These are phyloP conservation scores for Blastobotrys americana DNA, from an alignment of 805 yeast species.

Conservation along the genomic window DNA sequence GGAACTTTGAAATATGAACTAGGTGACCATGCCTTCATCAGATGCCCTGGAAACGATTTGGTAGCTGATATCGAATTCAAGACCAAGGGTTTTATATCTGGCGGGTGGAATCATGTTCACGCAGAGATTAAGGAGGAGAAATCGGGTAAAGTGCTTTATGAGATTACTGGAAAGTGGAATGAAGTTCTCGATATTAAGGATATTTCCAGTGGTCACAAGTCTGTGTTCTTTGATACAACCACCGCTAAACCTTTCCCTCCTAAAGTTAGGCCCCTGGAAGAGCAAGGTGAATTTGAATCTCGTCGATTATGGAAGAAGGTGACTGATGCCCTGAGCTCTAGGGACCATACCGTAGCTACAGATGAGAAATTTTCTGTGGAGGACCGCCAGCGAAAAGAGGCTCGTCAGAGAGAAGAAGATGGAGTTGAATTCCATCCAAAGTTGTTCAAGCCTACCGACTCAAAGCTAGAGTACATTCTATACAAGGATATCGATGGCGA, in stretches of 20 bases:
- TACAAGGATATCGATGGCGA: constrained; percentile 55
- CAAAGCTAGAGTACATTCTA: constrained; percentile 53
- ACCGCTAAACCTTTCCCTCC: constrained; percentile 52
- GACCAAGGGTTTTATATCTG: constrained; percentile 88
- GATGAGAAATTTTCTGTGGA: constrained; percentile 83
- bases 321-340: constrained; percentile 64
- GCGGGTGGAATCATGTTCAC: constrained; percentile 82
- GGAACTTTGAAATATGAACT: constrained; percentile 86
- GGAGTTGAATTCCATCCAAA: constrained; percentile 78
- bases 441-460: constrained; percentile 48
- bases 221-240: constrained; percentile 54
- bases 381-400: constrained; percentile 68
- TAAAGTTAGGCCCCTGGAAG: constrained; percentile 63
- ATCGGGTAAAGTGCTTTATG: constrained; percentile 51
- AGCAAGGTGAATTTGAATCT: constrained; percentile 78
- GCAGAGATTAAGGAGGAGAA: constrained; percentile 55
- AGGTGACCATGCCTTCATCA: constrained; percentile 84
- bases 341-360: constrained; percentile 81
- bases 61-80: constrained; percentile 86
- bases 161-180: constrained; percentile 89
- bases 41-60: constrained; percentile 50
- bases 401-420: constrained; percentile 67
- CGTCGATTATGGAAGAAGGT: constrained; percentile 79
- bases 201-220: constrained; percentile 40
- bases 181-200: constrained; percentile 67